Percentiles rank a stretch among this genome's conserved stretches.
Evolutionary conservation across 164 flowering plant species (phyloP).

Genomic region (Nymphaea colorata): DNA sequence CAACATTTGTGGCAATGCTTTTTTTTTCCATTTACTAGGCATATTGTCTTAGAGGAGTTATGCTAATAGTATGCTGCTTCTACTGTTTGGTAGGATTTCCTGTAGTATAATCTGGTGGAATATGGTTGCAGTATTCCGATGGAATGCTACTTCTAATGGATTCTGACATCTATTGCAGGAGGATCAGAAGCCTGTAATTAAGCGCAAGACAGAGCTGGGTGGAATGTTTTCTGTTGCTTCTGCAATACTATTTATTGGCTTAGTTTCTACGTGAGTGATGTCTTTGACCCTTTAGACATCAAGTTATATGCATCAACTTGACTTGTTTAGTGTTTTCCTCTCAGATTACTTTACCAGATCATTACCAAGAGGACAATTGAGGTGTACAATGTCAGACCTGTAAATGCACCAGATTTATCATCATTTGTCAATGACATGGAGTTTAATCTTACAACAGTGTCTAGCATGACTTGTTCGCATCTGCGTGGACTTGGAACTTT

Average conservation of each 20-base stretch:
- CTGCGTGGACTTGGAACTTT: conserved; percentile 62
- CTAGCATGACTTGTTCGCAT: conserved; percentile 89
- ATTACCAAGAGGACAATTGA: conserved; percentile 71
- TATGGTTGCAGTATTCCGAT: too few relatives aligned
- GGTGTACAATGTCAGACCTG: conserved; percentile 68
- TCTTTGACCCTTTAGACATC: conserved; percentile 1
- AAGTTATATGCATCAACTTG: conserved; percentile 10
- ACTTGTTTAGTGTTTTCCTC: conserved; percentile 11
- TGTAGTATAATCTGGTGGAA: too few relatives aligned
- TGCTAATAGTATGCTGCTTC: too few relatives aligned
- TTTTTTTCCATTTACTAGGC: too few relatives aligned
- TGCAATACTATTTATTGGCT: conserved; percentile 78
- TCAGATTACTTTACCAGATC: conserved; percentile 86
- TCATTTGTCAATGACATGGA: conserved; percentile 77
- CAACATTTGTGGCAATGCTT: too few relatives aligned
- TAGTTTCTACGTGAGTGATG: conserved; percentile 78
- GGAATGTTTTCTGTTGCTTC: conserved; percentile 86
- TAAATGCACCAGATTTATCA: conserved; percentile 71
- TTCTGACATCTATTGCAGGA: conserved; percentile 32
- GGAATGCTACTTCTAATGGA: too few relatives aligned
- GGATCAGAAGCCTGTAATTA: conserved; percentile 62
- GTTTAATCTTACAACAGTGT: conserved; percentile 76
- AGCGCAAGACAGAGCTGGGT: conserved; percentile 96
- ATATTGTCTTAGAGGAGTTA: too few relatives aligned
- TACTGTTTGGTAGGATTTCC: too few relatives aligned